A percentile compares a stretch with the other conserved stretches of the same genome.
phyloP scores from a whole-genome alignment of 2,329 filamentous ascomycete species.

The Pezizomycotina sp. region DNA sequence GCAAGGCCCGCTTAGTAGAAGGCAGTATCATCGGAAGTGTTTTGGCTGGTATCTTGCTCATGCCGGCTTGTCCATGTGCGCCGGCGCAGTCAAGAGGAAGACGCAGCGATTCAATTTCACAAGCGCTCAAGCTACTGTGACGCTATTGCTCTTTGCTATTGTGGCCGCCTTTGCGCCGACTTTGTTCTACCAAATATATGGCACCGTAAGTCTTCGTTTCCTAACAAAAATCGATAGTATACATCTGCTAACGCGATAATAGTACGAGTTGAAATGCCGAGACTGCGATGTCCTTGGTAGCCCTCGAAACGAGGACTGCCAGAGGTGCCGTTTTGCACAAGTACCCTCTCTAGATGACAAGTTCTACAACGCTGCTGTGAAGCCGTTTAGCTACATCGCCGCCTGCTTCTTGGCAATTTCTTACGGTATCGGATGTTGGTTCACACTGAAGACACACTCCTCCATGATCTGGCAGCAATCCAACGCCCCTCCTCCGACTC shows the following conservation, averaged over 20 bases:
- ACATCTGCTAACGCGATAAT: constrained; percentile 28
- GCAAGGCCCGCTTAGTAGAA: constrained; percentile 83
- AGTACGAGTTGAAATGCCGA: constrained; percentile 82
- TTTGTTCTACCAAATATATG: constrained; percentile 96
- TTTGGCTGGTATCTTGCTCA: constrained; percentile 85
- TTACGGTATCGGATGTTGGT: constrained; percentile 85
- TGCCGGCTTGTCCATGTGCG: constrained; percentile 95
- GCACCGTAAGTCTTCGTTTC: constrained; percentile 44
- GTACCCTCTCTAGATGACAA: constrained; percentile 64
- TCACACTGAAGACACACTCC: constrained; percentile 87
- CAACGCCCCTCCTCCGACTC: not conserved
- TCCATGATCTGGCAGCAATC: constrained; percentile 70
- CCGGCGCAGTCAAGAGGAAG: constrained; percentile 92
- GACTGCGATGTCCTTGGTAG: constrained; percentile 39
- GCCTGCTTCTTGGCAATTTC: constrained; percentile 75
- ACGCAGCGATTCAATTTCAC: constrained; percentile 96
- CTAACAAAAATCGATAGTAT: constrained; percentile 1
- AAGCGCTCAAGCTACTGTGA: constrained; percentile 77
- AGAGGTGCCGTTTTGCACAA: constrained; percentile 87
- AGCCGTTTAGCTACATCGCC: constrained; percentile 82
- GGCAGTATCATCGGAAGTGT: constrained; percentile 96
- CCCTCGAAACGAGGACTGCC: constrained; percentile 46
- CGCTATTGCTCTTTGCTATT: constrained; percentile 91
- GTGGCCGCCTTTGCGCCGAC: constrained; percentile 92
- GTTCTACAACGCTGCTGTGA: constrained; percentile 80